Conservation (phyloP, 176 grass and related monocot species). For the Aechmea fasciata region DNA sequence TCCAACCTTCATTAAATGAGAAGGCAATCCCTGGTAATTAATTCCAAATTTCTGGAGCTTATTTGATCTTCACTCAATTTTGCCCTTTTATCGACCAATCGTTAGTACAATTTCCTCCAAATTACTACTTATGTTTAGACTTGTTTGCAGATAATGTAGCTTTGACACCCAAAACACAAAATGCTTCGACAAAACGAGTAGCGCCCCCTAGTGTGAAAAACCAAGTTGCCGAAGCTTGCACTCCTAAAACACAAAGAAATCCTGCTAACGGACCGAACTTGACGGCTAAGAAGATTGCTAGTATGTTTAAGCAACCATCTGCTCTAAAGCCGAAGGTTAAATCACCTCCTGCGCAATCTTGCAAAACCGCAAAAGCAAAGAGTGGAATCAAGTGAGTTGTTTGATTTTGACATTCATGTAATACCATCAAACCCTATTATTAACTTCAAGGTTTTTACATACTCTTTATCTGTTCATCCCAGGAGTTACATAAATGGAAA, state of each 20-base stretch:
- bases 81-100: background rate
- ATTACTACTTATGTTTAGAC: background rate
- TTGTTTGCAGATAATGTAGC: constrained; percentile 27
- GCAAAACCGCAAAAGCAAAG: constrained; percentile 30
- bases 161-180: constrained; percentile 36
- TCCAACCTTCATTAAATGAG: constrained; percentile 17
- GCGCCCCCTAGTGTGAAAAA: constrained; percentile 10
- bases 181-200: background rate
- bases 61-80: background rate
- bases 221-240: constrained; percentile 15
- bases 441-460: background rate
- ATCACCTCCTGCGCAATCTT: constrained; percentile 9
- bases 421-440: background rate
- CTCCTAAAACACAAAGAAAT: constrained; percentile 25
- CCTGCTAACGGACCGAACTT: constrained; percentile 23
- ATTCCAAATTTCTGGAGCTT: constrained; percentile 1
- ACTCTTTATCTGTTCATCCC: constrained; percentile 1
- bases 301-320: constrained; percentile 17
- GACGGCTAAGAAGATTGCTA: constrained; percentile 19
- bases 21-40: constrained; percentile 14
- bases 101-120: background rate
- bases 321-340: constrained; percentile 21
- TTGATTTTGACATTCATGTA: background rate
- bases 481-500: constrained; percentile 13
- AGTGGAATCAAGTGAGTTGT: constrained; percentile 49